Base-by-base conservation (phyloP, 176 grass and related monocot genomes). In the Thinopyrum elongatum region DNA sequence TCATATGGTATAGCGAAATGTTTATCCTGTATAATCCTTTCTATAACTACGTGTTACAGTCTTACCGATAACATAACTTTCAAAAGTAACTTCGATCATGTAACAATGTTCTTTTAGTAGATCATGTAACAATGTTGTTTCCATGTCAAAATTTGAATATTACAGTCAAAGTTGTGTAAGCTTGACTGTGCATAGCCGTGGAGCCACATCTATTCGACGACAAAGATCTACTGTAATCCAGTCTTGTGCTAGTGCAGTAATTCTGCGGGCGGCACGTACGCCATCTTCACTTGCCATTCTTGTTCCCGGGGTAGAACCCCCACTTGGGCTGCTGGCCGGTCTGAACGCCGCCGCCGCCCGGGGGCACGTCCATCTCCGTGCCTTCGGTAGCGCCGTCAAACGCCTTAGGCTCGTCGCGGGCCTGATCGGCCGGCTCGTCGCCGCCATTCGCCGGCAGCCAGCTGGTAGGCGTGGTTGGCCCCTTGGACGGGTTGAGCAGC, bases 401-500 rank as follows among this genome's bases (percentile, higher is more conserved):
- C 39, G 55, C n/a, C 74, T 55, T 77, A 55, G 47, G 27, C 78
- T 86, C 88, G 3, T 55, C 74, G 74, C 17, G 74, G 27, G 68
- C 84, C 30, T 82, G 72, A 21, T 76, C 64, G 2, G 53, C 58
- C 19, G 34, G 17, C 55, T 73, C 44, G 7, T 35, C 84, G 57
- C 55, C 80, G 66, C 84, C 79, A 7, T n/a, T 44, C 10, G 55
- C 84, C 31, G 41, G 41, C 31, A 89, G 21, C 88, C 83, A 80
- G 15, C 22, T 76, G 8, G 66, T 13, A 58, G 74, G 74, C 46
- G 26, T 33, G 73, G 74, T 16, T 17, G 65, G 23, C 31, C 23
- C 57, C 28, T 72, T 29, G 59, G 76, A 34, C 21, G 89, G 85
- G 28, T 87, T 84, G 46, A 91, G 85, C 85, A 91, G 89, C 76